Base-by-base conservation (phyloP, 441 rosid genomes). In the Populus hybrid region DNA sequence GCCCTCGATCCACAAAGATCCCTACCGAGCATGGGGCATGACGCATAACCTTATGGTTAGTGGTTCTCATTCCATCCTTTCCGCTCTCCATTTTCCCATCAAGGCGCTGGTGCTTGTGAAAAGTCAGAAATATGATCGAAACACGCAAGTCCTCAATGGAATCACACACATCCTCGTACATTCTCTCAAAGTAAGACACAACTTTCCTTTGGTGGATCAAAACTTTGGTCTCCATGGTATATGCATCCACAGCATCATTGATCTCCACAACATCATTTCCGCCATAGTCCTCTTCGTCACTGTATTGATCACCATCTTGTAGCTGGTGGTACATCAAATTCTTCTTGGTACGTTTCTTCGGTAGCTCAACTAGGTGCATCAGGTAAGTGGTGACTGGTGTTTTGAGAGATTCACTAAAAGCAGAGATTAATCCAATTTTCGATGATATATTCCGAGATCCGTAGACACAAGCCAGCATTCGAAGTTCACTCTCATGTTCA, bases 31-130 rank as follows among this genome's bases (percentile, higher is more conserved):
- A 92, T 0, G 89, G 93, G 5, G 93, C 94, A 7, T 94, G 93
- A 6, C 94, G 91, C 10, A 89, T 85, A 78, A 94, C 84, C 81
- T 90, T 92, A 70, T 88, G 88, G 78, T 94, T 94, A 16, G 89
- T 89, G 2, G 93, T 76, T 73, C 95, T 78, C n/a, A 90, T 87
- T 21, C 84, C 90, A 56, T 89, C 93, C 81, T 87, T 89, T 64
- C 92, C 89, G 11, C 81, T 83, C 71, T 92, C 92, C 81, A 93
- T 76, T 71, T 83, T 87, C 53, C 91, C 92, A 33, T 93, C 98
- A 42, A 94, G 89, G 68, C 97, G 81, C 74, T 93, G 99, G 80
- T 93, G 98, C 84, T 93, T 94, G 84, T 94, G 99, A 74, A 94
- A 94, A 0, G 98, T 91, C 21, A 94, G 85, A 64, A 93, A 81